Conservation (phyloP, 345 rosid species). For the Lumnitzera racemosa region DNA sequence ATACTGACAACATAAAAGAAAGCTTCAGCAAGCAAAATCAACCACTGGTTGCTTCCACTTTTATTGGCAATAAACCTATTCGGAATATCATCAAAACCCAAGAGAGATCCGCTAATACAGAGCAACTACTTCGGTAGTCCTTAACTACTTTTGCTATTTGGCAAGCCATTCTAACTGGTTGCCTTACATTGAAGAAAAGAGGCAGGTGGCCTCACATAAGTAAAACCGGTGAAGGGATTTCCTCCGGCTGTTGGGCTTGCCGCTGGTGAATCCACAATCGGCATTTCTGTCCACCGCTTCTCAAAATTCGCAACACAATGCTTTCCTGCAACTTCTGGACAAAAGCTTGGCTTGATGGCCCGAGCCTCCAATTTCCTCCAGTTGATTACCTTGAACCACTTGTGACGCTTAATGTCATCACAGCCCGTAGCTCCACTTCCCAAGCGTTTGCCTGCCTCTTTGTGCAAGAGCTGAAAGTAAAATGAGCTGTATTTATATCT, state of each 20-base stretch:
- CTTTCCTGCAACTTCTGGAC: slow-evolving; percentile 70
- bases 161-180: not conserved
- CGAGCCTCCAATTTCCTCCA: slow-evolving; percentile 85
- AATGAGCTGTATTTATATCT: not conserved
- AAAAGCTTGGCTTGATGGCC: slow-evolving; percentile 75
- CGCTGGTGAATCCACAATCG: slow-evolving; percentile 68
- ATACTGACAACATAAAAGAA: too few species aligned
- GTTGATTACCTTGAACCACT: slow-evolving; percentile 78
- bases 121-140: too few species aligned
- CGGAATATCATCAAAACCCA: too few species aligned
- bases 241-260: slow-evolving; percentile 53
- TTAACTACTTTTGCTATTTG: not conserved
- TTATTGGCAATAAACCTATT: too few species aligned
- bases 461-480: slow-evolving; percentile 57
- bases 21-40: too few species aligned
- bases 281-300: slow-evolving; percentile 83
- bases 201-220: slow-evolving; percentile 61
- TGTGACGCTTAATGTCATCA: slow-evolving; percentile 67
- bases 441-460: slow-evolving; percentile 61
- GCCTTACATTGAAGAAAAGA: slow-evolving; percentile 37
- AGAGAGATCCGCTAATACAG: too few species aligned
- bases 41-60: too few species aligned
- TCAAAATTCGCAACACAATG: slow-evolving; percentile 88
- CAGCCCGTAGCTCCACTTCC: slow-evolving; percentile 67
- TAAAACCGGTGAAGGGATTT: slow-evolving; percentile 65